These are phyloP conservation scores for Phalaenopsis aphrodite DNA, from an alignment of 106 monocot genomes.

Conservation along the genomic window DNA sequence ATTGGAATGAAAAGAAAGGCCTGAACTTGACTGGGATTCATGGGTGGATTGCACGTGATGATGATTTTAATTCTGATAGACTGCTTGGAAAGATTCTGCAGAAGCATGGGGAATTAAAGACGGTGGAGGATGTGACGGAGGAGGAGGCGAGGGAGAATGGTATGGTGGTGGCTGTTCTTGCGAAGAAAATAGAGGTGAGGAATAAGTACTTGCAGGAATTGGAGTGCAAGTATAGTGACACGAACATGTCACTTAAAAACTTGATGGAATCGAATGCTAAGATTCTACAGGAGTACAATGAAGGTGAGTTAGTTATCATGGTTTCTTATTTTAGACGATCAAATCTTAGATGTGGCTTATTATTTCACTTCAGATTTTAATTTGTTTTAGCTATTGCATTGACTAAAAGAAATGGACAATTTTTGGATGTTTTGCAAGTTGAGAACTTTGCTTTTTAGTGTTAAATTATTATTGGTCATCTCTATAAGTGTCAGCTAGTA, in stretches of 20 bases:
- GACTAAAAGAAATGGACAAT: not conserved
- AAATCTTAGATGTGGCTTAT: not conserved
- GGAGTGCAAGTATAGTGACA: slow-evolving; percentile 25
- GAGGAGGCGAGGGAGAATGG: slow-evolving; percentile 37
- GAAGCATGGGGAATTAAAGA: slow-evolving; percentile 63
- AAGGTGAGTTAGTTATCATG: slow-evolving; percentile 20
- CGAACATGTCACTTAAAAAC: slow-evolving; percentile 17
- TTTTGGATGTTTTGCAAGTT: not conserved
- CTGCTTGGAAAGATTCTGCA: slow-evolving; percentile 39
- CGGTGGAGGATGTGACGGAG: slow-evolving; percentile 29
- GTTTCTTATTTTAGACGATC: not conserved
- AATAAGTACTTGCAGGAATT: slow-evolving; percentile 29
- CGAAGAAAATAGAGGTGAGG: slow-evolving; percentile 33
- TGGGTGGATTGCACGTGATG: slow-evolving; percentile 70
- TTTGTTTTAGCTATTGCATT: not conserved
- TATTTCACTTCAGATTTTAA: not conserved
- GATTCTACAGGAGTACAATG: slow-evolving; percentile 28
- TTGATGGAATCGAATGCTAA: slow-evolving; percentile 33
- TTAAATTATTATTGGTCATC: not conserved
- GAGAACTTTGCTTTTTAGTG: not conserved
- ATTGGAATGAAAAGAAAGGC: slow-evolving; percentile 47
- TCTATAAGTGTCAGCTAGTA: not conserved
- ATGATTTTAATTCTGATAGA: slow-evolving; percentile 40
- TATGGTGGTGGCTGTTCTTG: slow-evolving; percentile 38
- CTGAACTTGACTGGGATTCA: slow-evolving; percentile 11